A percentile compares a stretch with the other conserved stretches of the same genome.
phyloP scores from a whole-genome alignment of 768 basidiomycete species.

The Termitomyces sp. region DNA sequence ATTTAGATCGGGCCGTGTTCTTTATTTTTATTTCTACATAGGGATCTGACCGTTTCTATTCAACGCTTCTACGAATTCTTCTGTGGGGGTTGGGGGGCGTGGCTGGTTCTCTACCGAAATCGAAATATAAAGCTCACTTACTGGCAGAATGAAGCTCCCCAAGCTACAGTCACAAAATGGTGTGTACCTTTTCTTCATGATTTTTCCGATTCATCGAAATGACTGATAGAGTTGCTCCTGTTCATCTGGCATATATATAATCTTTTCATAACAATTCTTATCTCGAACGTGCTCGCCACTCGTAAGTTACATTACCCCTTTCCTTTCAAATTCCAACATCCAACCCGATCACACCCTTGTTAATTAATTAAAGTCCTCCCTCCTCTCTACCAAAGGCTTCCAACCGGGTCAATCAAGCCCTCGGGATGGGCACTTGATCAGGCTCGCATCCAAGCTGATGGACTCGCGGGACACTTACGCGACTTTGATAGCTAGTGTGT shows the following conservation, averaged over 20 bases:
- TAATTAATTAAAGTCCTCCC: slow-evolving; percentile 21
- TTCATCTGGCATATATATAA: not conserved
- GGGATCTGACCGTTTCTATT: not conserved
- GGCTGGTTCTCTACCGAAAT: not conserved
- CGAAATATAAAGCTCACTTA: slow-evolving; percentile 1
- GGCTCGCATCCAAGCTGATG: slow-evolving; percentile 37
- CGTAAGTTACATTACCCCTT: slow-evolving; percentile 1
- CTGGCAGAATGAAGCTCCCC: not conserved
- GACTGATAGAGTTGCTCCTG: not conserved
- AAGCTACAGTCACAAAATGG: not conserved
- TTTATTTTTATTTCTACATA: not conserved
- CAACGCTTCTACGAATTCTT: not conserved
- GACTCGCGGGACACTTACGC: slow-evolving; percentile 36
- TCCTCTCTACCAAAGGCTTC: slow-evolving; percentile 27
- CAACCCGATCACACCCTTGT: not conserved
- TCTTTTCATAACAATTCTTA: not conserved
- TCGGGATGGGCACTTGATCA: slow-evolving; percentile 37
- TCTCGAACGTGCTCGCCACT: not conserved
- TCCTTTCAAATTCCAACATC: not conserved
- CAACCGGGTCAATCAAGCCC: slow-evolving; percentile 35
- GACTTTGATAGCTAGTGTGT: slow-evolving; percentile 38
- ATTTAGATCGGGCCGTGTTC: slow-evolving; percentile 5
- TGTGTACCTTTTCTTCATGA: not conserved
- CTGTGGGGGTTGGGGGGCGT: not conserved
- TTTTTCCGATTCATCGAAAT: not conserved